A percentile compares a stretch with the other conserved stretches of the same genome.
Conservation (phyloP, 2,329 filamentous ascomycete species). For the Chrysoporthe cubensis region DNA sequence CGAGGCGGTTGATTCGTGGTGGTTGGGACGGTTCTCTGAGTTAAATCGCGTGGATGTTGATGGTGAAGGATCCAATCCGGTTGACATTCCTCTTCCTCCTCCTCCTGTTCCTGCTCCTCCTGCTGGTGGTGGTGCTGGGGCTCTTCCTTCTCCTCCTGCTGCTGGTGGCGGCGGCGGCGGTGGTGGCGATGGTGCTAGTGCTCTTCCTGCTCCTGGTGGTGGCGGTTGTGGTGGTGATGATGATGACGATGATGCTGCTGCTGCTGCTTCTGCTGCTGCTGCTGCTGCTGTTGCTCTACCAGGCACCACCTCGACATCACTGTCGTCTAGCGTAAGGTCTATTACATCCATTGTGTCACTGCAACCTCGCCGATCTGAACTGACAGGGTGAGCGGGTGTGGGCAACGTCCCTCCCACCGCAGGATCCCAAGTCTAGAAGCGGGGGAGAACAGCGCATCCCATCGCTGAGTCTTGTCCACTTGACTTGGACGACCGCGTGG, state of each 20-base stretch:
- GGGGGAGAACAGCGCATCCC: background rate
- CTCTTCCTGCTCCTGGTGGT: no score
- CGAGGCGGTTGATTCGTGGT: slow-evolving; percentile 15
- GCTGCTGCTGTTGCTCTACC: background rate
- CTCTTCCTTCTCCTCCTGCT: no score
- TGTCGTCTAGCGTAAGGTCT: slow-evolving; percentile 23
- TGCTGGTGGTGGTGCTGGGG: no score
- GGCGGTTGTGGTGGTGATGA: no score
- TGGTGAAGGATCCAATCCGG: slow-evolving; percentile 11
- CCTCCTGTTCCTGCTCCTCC: background rate
- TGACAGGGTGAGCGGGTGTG: background rate
- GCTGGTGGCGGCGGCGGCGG: no score
- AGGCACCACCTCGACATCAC: slow-evolving; percentile 18
- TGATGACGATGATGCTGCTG: no score
- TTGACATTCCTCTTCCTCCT: background rate
- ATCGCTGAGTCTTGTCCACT: background rate
- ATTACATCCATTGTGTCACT: slow-evolving; percentile 20
- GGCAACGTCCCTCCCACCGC: background rate
- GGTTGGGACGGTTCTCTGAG: slow-evolving; percentile 25
- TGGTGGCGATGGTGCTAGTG: no score
- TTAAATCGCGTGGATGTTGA: slow-evolving; percentile 3
- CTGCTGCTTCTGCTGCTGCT: no score
- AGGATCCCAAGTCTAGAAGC: background rate
- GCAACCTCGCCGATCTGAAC: background rate
- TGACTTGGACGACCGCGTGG: background rate